Conservation (phyloP, 1,284 basidiomycete species). For the Cutaneotrichosporon cutaneum region DNA sequence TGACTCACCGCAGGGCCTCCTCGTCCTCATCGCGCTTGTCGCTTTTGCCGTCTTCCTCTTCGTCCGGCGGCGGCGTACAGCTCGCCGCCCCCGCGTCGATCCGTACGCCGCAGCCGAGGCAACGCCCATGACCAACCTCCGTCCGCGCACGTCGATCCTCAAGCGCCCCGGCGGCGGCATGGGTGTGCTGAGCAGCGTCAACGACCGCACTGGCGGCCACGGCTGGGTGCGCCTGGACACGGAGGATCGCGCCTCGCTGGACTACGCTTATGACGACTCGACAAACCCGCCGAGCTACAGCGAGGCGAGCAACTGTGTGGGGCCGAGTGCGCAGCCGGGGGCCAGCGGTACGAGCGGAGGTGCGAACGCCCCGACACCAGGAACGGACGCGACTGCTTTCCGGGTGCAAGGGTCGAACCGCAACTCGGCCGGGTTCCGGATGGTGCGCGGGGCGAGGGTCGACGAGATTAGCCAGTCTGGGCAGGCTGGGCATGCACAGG, state of each 20-base stretch:
- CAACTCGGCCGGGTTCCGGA: background rate
- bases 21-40: background rate
- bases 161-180: slow-evolving; percentile 5
- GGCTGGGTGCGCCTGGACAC: slow-evolving; percentile 4
- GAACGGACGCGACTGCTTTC: slow-evolving; percentile 7
- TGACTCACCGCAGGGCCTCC: background rate
- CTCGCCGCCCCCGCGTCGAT: background rate
- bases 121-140: background rate
- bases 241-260: background rate
- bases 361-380: background rate
- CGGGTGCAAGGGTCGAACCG: background rate
- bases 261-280: background rate
- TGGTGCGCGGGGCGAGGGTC: background rate
- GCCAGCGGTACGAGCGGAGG: background rate
- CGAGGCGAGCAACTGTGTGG: background rate
- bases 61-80: background rate
- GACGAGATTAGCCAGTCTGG: background rate
- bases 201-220: background rate
- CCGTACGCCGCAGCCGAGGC: background rate
- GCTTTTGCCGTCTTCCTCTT: background rate
- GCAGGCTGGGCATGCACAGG: background rate
- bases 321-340: background rate
- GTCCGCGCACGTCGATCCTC: background rate
- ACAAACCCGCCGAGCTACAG: background rate
- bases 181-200: slow-evolving; percentile 2